Percentiles rank a stretch among this genome's conserved stretches.
Evolutionary conservation across 2,329 filamentous ascomycete species (phyloP).

Genomic region (Annulohypoxylon truncatum): DNA sequence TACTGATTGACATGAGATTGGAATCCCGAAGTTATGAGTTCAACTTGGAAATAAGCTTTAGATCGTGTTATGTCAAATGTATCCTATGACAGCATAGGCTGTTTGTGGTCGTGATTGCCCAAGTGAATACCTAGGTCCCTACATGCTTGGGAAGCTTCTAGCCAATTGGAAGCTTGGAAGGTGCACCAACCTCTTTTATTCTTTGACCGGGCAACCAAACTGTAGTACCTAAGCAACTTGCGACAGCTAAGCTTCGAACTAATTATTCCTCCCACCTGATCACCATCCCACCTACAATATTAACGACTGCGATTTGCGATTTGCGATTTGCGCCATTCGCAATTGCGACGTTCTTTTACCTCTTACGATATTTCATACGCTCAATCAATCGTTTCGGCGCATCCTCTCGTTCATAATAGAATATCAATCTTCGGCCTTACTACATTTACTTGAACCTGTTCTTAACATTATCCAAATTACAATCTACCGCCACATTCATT

Average conservation of each 20-base stretch:
- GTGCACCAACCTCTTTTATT: constrained; percentile 12
- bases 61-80: neutral
- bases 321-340: constrained; percentile 16
- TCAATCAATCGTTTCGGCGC: neutral
- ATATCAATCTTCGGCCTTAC: neutral
- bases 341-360: constrained; percentile 1
- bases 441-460: neutral
- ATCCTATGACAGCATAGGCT: neutral
- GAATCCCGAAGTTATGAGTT: too few relatives aligned
- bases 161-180: constrained; percentile 8
- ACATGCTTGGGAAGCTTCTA: neutral
- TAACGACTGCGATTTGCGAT: neutral
- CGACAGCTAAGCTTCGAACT: neutral
- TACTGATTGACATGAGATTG: too few relatives aligned
- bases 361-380: constrained; percentile 2
- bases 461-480: neutral
- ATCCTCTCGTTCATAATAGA: constrained; percentile 15
- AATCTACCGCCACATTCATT: neutral
- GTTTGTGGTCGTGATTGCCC: neutral
- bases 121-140: neutral
- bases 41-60: neutral
- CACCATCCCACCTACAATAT: constrained; percentile 3
- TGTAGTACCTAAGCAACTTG: neutral
- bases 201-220: constrained; percentile 10
- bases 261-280: neutral